These are phyloP conservation scores for Suhomyces bokatorum DNA, from an alignment of 1,139 yeast species.

Conservation along the genomic window DNA sequence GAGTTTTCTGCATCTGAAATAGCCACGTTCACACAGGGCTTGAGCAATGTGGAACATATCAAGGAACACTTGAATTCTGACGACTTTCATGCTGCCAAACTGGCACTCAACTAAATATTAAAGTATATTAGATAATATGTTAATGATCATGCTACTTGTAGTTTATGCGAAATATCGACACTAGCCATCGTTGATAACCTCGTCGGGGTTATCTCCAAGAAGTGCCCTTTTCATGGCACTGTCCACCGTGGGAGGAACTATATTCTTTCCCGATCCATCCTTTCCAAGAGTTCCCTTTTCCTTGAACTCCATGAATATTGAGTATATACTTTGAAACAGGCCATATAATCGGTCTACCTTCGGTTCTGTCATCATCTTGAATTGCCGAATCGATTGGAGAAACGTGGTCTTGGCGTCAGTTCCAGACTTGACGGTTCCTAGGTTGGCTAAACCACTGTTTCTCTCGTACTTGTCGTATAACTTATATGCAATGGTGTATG, in stretches of 20 bases:
- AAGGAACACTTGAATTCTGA: conserved; percentile 54
- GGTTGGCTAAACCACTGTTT: conserved; percentile 52
- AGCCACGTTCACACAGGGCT: conserved; percentile 37
- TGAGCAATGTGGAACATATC: conserved; percentile 42
- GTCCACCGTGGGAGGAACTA: conserved; percentile 44
- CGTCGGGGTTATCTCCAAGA: conserved; percentile 52
- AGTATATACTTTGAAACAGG: conserved; percentile 39
- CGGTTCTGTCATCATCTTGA: conserved; percentile 55
- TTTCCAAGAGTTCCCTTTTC: conserved; percentile 31
- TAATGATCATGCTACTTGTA: not conserved
- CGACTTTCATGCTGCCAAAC: conserved; percentile 52
- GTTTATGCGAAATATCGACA: not conserved
- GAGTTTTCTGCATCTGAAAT: conserved; percentile 52
- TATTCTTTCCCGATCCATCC: conserved; percentile 35
- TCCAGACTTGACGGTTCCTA: conserved; percentile 59
- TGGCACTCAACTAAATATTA: conserved; percentile 33
- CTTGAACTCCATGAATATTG: conserved; percentile 34
- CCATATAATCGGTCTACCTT: conserved; percentile 37
- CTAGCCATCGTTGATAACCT: conserved; percentile 26
- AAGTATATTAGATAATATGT: not conserved
- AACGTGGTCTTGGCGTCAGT: conserved; percentile 46
- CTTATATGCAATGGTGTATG: conserved; percentile 55
- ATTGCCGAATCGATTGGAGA: conserved; percentile 51
- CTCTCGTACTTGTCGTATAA: conserved; percentile 58
- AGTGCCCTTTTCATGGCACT: conserved; percentile 47